Evolutionary conservation across 108 stramenopile species (phyloP).

Genomic region (Nitzschia sp.): DNA sequence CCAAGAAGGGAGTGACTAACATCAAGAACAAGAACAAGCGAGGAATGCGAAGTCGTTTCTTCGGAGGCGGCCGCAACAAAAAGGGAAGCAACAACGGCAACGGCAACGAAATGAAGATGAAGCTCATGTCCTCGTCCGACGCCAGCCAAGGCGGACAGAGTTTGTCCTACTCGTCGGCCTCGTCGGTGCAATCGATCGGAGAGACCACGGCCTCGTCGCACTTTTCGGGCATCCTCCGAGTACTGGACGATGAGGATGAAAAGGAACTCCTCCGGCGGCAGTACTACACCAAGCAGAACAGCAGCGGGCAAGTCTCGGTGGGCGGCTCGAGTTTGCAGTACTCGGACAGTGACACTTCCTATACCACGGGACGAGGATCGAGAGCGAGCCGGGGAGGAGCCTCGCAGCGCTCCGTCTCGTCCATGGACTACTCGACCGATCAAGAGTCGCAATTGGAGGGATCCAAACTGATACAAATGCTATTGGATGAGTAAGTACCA

Average conservation of each 20-base stretch:
- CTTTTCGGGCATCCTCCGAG: constrained; percentile 1
- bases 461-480: not conserved
- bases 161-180: constrained; percentile 6
- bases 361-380: not conserved
- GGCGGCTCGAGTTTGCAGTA: constrained; percentile 9
- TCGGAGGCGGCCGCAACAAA: not conserved
- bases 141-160: not conserved
- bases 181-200: constrained; percentile 9
- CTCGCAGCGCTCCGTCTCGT: not conserved
- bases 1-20: not conserved
- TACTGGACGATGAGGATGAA: constrained; percentile 9
- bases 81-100: not conserved
- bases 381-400: not conserved
- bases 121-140: not conserved
- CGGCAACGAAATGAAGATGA: not conserved
- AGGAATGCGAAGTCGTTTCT: not conserved
- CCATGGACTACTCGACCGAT: constrained; percentile 15
- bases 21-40: not conserved
- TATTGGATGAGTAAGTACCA: constrained; percentile 14
- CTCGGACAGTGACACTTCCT: not conserved
- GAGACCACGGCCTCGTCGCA: constrained; percentile 10
- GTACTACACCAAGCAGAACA: not conserved
- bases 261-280: not conserved
- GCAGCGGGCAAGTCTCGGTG: not conserved
- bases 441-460: constrained; percentile 19